phyloP scores from a whole-genome alignment of 1,284 basidiomycete species.

The Chalciporus sp. region DNA sequence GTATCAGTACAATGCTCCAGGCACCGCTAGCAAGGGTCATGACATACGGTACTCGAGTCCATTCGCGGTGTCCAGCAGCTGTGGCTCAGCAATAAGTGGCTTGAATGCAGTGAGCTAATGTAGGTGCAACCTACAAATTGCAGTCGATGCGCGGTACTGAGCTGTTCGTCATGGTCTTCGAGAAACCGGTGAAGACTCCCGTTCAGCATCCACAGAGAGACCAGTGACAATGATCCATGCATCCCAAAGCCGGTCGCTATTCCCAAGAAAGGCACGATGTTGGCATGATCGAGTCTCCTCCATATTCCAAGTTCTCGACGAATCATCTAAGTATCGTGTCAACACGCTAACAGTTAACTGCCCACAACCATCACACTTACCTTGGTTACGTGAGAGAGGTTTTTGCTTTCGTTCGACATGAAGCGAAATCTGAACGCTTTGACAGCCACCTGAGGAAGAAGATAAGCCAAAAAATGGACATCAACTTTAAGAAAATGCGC shows the following conservation, averaged over 20 bases:
- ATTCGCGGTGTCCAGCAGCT: not conserved
- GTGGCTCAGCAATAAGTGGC: no score
- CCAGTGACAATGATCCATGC: conserved; percentile 9
- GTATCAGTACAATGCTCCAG: no score
- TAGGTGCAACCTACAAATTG: conserved; percentile 9
- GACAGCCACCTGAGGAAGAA: conserved; percentile 21
- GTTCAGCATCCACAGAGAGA: conserved; percentile 25
- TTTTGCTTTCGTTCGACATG: not conserved
- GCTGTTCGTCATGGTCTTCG: not conserved
- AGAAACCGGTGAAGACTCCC: conserved; percentile 12
- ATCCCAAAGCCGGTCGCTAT: conserved; percentile 18
- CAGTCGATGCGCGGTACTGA: conserved; percentile 8
- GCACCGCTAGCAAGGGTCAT: no score
- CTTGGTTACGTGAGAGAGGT: not conserved
- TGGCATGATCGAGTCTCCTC: conserved; percentile 18
- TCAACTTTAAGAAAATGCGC: not conserved
- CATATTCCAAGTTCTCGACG: conserved; percentile 24
- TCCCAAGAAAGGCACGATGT: conserved; percentile 24
- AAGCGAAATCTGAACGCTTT: conserved; percentile 14
- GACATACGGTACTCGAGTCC: not conserved
- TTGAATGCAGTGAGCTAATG: no score
- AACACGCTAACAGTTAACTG: not conserved
- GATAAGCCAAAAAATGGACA: not conserved
- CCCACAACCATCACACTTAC: not conserved
- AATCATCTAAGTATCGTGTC: not conserved